These are phyloP conservation scores for Auriscalpium vulgare DNA, from an alignment of 768 basidiomycete genomes.

Conservation along the genomic window DNA sequence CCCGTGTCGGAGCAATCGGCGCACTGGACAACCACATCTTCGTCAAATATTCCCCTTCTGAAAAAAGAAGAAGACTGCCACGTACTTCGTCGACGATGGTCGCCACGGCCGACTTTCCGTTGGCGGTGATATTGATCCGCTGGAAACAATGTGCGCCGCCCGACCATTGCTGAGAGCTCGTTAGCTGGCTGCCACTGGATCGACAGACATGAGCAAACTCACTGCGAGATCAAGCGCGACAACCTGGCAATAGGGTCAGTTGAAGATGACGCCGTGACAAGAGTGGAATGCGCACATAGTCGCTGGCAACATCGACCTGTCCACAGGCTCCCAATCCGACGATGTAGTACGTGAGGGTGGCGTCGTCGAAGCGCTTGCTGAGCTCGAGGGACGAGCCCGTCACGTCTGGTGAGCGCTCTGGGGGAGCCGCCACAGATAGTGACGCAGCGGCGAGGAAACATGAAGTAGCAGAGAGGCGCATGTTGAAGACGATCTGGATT, in stretches of 20 bases:
- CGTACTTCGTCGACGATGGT: not conserved
- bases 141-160: not conserved
- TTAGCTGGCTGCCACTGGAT: too few relatives aligned
- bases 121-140: not conserved
- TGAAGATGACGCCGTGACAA: not conserved
- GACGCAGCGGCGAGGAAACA: too few relatives aligned
- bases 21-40: not conserved
- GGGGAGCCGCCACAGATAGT: too few relatives aligned
- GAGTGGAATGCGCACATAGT: not conserved
- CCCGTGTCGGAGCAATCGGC: not conserved
- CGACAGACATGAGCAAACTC: too few relatives aligned
- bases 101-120: not conserved
- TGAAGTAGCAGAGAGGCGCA: too few relatives aligned
- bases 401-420: too few relatives aligned
- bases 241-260: not conserved
- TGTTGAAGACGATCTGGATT: too few relatives aligned
- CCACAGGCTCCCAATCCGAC: not conserved
- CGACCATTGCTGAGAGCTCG: too few relatives aligned
- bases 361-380: too few relatives aligned
- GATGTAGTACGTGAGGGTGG: not conserved
- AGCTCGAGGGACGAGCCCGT: too few relatives aligned
- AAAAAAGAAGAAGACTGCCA: too few relatives aligned
- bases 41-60: not conserved
- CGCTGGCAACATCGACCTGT: not conserved
- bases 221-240: too few relatives aligned